These are phyloP conservation scores for Globisporangium spiculum DNA, from an alignment of 352 stramenopile genomes.

Conservation along the genomic window DNA sequence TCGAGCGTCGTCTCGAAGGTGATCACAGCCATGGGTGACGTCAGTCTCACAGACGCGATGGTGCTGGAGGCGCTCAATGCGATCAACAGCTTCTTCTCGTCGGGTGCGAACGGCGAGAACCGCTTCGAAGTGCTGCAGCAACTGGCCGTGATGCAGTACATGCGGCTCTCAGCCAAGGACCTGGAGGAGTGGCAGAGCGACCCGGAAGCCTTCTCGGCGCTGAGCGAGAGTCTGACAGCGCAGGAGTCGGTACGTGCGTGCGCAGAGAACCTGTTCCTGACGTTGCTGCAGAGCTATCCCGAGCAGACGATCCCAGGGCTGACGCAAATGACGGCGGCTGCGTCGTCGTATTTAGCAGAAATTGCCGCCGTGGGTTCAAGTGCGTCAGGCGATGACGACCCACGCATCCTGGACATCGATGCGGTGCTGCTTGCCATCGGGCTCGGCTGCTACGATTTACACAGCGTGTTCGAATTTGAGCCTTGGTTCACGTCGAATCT, in stretches of 20 bases:
- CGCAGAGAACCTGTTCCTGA: slow-evolving; percentile 84
- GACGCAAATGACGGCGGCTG: slow-evolving; percentile 58
- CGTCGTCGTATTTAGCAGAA: slow-evolving; percentile 50
- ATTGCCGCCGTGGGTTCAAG: slow-evolving; percentile 16
- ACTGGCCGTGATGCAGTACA: slow-evolving; percentile 73
- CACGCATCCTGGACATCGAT: slow-evolving; percentile 59
- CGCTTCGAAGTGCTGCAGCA: slow-evolving; percentile 60
- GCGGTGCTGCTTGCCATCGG: slow-evolving; percentile 79
- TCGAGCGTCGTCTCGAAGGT: slow-evolving; percentile 63
- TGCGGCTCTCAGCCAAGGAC: slow-evolving; percentile 54
- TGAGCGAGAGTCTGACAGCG: slow-evolving; percentile 75
- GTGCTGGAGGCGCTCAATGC: slow-evolving; percentile 66
- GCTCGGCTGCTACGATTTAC: slow-evolving; percentile 82
- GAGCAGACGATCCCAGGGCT: slow-evolving; percentile 66
- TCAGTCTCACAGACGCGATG: slow-evolving; percentile 73
- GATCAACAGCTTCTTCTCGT: slow-evolving; percentile 54
- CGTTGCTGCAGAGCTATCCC: slow-evolving; percentile 71
- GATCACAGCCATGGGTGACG: slow-evolving; percentile 76
- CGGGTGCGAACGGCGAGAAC: slow-evolving; percentile 20
- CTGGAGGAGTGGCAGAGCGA: slow-evolving; percentile 71
- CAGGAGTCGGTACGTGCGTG: slow-evolving; percentile 76
- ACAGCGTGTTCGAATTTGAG: slow-evolving; percentile 87
- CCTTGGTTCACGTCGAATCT: slow-evolving; percentile 78
- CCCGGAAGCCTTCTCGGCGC: slow-evolving; percentile 58
- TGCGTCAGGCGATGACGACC: slow-evolving; percentile 20